phyloP scores from a whole-genome alignment of 306 rosid species.

The Fragaria iinumae region DNA sequence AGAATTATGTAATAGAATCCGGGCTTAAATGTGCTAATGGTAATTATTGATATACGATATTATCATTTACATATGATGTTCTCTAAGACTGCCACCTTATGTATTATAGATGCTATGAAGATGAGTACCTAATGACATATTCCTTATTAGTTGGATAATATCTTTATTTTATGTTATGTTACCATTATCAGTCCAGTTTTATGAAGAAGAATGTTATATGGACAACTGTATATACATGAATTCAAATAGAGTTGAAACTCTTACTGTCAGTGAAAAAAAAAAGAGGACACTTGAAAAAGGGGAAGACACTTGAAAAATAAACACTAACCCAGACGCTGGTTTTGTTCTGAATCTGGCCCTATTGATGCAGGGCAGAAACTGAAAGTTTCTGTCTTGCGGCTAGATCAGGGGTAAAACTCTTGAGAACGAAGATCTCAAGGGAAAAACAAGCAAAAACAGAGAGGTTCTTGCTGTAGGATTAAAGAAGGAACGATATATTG shows the following conservation, averaged over 20 bases:
- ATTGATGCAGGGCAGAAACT: too few species aligned
- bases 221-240: background rate
- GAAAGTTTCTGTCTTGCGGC: too few species aligned
- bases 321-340: background rate
- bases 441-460: too few species aligned
- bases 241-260: background rate
- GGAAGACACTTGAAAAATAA: background rate
- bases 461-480: too few species aligned
- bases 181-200: background rate
- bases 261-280: background rate
- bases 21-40: background rate
- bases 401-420: too few species aligned
- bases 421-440: too few species aligned
- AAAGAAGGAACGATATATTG: too few species aligned
- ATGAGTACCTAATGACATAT: background rate
- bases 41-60: background rate
- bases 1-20: background rate
- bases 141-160: background rate
- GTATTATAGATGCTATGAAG: background rate
- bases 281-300: background rate
- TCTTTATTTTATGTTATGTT: background rate
- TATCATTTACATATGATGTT: background rate
- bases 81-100: background rate
- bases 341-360: background rate
- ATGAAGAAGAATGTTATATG: background rate